phyloP scores from a whole-genome alignment of 805 yeast species.

The Metschnikowia aberdeeniae region DNA sequence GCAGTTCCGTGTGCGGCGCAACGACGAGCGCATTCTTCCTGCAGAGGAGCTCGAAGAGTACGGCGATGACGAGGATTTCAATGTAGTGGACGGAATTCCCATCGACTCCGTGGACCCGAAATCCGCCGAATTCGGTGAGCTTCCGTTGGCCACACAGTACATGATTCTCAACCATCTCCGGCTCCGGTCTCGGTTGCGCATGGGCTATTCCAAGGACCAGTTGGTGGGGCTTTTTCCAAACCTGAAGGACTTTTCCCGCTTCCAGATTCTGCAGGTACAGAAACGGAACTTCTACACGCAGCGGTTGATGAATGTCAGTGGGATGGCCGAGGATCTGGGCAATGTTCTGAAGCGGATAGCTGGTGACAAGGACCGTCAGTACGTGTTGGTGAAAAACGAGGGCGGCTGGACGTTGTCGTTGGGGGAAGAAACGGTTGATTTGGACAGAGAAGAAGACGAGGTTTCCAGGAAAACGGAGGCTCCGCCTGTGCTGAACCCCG shows the following conservation, averaged over 20 bases:
- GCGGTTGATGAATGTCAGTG: conserved; percentile 74
- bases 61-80: conserved; percentile 31
- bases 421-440: conserved; percentile 43
- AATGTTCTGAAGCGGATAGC: conserved; percentile 61
- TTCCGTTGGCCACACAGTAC: conserved; percentile 87
- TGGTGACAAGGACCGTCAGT: conserved; percentile 75
- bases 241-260: conserved; percentile 84
- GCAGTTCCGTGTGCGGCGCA: conserved; percentile 46
- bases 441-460: conserved; percentile 39
- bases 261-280: conserved; percentile 89
- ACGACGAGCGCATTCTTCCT: conserved; percentile 72
- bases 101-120: conserved; percentile 76
- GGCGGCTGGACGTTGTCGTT: conserved; percentile 83
- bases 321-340: conserved; percentile 57
- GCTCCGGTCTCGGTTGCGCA: conserved; percentile 79
- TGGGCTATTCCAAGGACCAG: conserved; percentile 94
- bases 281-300: conserved; percentile 90
- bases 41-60: conserved; percentile 66
- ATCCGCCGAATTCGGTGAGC: conserved; percentile 65
- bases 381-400: conserved; percentile 68
- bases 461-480: neutral
- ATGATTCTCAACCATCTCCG: conserved; percentile 81
- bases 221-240: conserved; percentile 76
- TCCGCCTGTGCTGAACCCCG: neutral
- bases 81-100: conserved; percentile 64